Evolutionary conservation across 106 monocot species (phyloP), one percentile per base, ranked within the genome.

Genomic region (Allium sativum): DNA sequence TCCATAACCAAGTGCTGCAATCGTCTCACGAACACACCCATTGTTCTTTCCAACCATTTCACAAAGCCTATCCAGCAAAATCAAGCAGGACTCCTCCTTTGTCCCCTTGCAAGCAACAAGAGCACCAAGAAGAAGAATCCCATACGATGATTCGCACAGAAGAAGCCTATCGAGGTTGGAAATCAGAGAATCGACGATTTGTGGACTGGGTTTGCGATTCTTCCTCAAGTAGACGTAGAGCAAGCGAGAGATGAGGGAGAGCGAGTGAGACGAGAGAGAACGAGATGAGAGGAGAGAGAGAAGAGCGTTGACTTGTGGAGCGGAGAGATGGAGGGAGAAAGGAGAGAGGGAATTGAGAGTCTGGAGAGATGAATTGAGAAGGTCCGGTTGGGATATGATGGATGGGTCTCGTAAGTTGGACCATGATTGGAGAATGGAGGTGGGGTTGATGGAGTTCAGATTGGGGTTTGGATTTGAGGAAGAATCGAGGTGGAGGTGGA

Each of bases 341-440:
- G 66, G 13, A 66, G 63, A 43, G 61, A 12, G 64, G 70, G 61
- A 51, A 40, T 61, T 44, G 42, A 84, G 95, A 73, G 77, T 59
- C 10, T 47, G 75, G 69, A 87, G 96, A 58, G 67, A 56, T 42
- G 40, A 74, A 65, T 45, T 20, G 63, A 48, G 63, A 68, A 51
- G 69, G 54, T 54, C 3, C 57, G 65, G n/a, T 62, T 46, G 16
- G 52, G 60, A 44, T 53, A 44, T 16, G 66, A 58, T 12, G 45
- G 68, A 17, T 46, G 78, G 60, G 56, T 67, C 21, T 12, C 77
- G 79, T 59, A 93, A 79, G 59, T 70, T 65, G 0, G 84, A 51
- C 92, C 92, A 93, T 4, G 87, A 59, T 22, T 79, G 74, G 74
- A 93, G 74, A 56, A 93, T 82, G 58, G 66, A 48, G 56, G 78